Percentiles rank a stretch among this genome's conserved stretches.
These are phyloP conservation scores for Clonostachys chloroleuca DNA, from an alignment of 2,329 filamentous ascomycete genomes.

Conservation along the genomic window DNA sequence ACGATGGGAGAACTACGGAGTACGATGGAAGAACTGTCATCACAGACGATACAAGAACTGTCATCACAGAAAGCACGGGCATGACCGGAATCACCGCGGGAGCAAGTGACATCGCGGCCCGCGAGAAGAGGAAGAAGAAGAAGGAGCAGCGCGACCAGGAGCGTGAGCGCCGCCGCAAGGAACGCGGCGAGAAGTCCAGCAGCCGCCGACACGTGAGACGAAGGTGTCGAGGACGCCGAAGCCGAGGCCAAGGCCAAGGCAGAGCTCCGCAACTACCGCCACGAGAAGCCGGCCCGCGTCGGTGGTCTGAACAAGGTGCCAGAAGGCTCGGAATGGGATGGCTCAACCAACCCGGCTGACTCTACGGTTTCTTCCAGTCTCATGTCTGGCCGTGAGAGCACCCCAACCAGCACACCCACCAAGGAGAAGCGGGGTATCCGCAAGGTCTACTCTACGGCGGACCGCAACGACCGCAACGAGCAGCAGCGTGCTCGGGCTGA, in stretches of 20 bases:
- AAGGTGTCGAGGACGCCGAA: slow-evolving; percentile 54
- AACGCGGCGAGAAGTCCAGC: slow-evolving; percentile 14
- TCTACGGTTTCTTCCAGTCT: slow-evolving; percentile 59
- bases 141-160: slow-evolving; percentile 39
- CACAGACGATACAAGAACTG: slow-evolving; percentile 34
- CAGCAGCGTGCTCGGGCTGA: slow-evolving; percentile 51
- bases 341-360: slow-evolving; percentile 62
- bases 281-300: slow-evolving; percentile 81
- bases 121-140: slow-evolving; percentile 52
- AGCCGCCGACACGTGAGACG: slow-evolving; percentile 47
- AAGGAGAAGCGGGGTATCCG: slow-evolving; percentile 41
- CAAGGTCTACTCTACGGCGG: slow-evolving; percentile 58
- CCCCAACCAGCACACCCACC: slow-evolving; percentile 49
- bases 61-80: slow-evolving; percentile 36
- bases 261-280: slow-evolving; percentile 77
- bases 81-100: slow-evolving; percentile 55
- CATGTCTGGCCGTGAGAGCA: slow-evolving; percentile 51
- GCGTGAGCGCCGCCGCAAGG: slow-evolving; percentile 20
- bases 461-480: slow-evolving; percentile 47
- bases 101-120: slow-evolving; percentile 48
- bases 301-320: slow-evolving; percentile 82
- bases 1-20: slow-evolving; percentile 5
- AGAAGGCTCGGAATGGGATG: slow-evolving; percentile 78
- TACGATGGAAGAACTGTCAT: neutral
- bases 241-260: slow-evolving; percentile 60